These are phyloP conservation scores for Aureobasidium subglaciale DNA, from an alignment of 2,329 filamentous ascomycete genomes.

Conservation along the genomic window DNA sequence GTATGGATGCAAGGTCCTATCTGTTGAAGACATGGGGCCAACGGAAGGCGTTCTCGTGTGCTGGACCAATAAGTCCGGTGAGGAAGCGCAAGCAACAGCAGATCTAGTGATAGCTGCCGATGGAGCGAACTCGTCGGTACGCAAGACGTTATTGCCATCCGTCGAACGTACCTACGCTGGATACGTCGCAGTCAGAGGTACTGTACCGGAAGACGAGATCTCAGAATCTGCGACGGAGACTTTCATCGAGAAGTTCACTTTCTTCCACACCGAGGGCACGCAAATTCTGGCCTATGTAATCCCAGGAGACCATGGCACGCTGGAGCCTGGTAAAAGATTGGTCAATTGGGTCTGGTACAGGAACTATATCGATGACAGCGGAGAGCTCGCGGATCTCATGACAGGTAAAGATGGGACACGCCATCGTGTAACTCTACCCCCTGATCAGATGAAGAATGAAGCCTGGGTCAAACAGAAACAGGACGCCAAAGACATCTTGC, in stretches of 20 bases:
- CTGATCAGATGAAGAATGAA: slow-evolving; percentile 32
- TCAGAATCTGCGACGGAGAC: slow-evolving; percentile 26
- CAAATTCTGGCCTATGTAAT: slow-evolving; percentile 40
- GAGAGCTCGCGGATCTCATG: slow-evolving; percentile 36
- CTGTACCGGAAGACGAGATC: slow-evolving; percentile 28
- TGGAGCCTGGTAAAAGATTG: slow-evolving; percentile 34
- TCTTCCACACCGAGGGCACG: slow-evolving; percentile 32
- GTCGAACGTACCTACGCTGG: slow-evolving; percentile 27
- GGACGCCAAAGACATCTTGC: slow-evolving; percentile 28
- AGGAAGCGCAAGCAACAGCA: slow-evolving; percentile 19
- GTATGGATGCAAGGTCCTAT: slow-evolving; percentile 26
- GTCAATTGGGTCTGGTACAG: slow-evolving; percentile 45
- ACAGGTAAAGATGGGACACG: slow-evolving; percentile 36
- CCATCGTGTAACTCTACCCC: slow-evolving; percentile 39
- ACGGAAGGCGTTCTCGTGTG: slow-evolving; percentile 21
- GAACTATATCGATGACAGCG: slow-evolving; percentile 34
- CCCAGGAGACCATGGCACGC: slow-evolving; percentile 36
- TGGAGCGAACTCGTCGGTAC: slow-evolving; percentile 29
- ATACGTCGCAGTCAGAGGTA: slow-evolving; percentile 29
- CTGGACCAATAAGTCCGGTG: slow-evolving; percentile 22
- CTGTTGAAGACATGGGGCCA: slow-evolving; percentile 18
- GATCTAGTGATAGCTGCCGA: slow-evolving; percentile 41
- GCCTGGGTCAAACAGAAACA: slow-evolving; percentile 35
- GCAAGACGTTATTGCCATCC: slow-evolving; percentile 22
- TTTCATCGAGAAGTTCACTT: slow-evolving; percentile 35